Evolutionary conservation across 257 asterid species (phyloP).

Genomic region (Paraleonurus japonicus): DNA sequence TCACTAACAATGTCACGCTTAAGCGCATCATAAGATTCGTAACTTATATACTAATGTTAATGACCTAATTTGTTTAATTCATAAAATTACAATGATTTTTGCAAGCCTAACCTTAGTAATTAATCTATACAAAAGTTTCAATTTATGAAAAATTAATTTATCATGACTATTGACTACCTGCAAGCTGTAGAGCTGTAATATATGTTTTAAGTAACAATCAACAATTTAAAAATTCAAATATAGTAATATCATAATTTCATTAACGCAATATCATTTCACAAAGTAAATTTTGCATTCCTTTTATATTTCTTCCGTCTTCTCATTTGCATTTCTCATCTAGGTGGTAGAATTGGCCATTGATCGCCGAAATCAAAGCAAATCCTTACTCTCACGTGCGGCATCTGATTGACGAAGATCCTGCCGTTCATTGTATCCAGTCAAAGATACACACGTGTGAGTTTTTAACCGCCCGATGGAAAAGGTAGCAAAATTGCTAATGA

Average conservation of each 20-base stretch:
- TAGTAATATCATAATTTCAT: not conserved
- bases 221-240: not conserved
- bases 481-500: not conserved
- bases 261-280: not conserved
- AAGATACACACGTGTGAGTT: conserved; percentile 23
- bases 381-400: not conserved
- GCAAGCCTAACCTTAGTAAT: no score
- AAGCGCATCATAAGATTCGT: no score
- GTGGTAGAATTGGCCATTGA: not conserved
- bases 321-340: not conserved
- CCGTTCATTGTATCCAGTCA: not conserved
- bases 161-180: not conserved
- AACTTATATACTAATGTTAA: no score
- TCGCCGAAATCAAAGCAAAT: not conserved
- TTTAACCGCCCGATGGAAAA: conserved; percentile 21
- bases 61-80: no score
- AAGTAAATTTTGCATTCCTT: not conserved
- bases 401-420: conserved; percentile 25
- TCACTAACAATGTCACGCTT: no score
- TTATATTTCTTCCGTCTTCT: no score
- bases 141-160: not conserved
- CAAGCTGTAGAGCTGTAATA: no score
- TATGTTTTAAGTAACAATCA: not conserved
- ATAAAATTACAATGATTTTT: no score
- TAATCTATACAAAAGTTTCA: not conserved